Base-by-base conservation (phyloP, 352 stramenopile species). In the Phytophthora cactorum region DNA sequence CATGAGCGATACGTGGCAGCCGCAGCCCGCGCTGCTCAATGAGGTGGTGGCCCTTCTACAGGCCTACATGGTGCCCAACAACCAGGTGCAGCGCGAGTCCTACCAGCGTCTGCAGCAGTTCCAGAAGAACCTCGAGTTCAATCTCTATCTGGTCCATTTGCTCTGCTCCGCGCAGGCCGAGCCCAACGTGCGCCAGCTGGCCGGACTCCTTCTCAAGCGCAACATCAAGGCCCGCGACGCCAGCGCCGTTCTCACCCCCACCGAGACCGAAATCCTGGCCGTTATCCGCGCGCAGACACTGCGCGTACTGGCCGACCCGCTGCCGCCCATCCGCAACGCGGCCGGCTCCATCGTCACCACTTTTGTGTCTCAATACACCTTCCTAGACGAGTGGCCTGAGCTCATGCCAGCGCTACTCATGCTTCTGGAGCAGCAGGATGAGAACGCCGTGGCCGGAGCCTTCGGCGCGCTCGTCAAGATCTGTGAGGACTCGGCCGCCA, bases 381-480 rank as follows among this genome's bases (percentile, higher is more conserved):
- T 94, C 60, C 72, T 95, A 29, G 89, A 96, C 63, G 86, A 95
- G 65, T 96, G 89, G 85, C 89, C 89, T 1, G 89, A 96, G 74
- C 86, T 96, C 74, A 93, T 96, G 75, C 86, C 82, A 32, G 81
- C 79, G 59, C 73, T 96, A 15, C 64, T 88, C 3, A 27, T 66
- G 38, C 83, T 86, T 41, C 70, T 96, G 14, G 78, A 91, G 12
- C 75, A 89, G 31, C 69, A 80, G 46, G 65, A 82, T 47, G 86
- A 96, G 39, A 79, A 75, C 49, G 87, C 88, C 12, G 77, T 95
- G 28, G 86, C 93, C 25, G 91, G 91, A 5, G 90, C 90, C 8
- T 96, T 97, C 62, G 78, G 83, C 59, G 88, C 88, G 34, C 81
- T 97, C 15, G 74, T 84, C 68, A 97, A 97, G 79, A 91, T 97